Percentiles rank a stretch among this genome's conserved stretches.
Evolutionary conservation across 129 eudicot species (phyloP).

Genomic region (Artemisia argyi): DNA sequence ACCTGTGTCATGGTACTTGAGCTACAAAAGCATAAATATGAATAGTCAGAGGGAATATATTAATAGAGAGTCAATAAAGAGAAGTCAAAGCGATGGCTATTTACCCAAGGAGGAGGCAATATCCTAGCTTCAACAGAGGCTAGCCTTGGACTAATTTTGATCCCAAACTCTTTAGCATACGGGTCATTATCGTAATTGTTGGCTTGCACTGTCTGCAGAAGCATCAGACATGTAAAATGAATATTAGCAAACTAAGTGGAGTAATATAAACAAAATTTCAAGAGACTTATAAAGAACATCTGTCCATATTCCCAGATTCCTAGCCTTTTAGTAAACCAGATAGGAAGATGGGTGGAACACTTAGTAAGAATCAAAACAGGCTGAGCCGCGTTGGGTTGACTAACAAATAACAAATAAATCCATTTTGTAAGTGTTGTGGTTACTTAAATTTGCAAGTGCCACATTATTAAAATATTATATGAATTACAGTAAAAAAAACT

Average conservation of each 20-base stretch:
- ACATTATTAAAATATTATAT: too few relatives aligned
- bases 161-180: conserved; percentile 90
- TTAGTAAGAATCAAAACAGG: not conserved
- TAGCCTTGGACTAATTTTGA: conserved; percentile 61
- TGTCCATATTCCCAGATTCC: not conserved
- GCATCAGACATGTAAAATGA: conserved; percentile 1
- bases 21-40: conserved; percentile 36
- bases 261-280: not conserved
- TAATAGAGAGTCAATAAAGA: not conserved
- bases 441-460: too few relatives aligned
- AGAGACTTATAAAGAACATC: not conserved
- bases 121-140: conserved; percentile 92
- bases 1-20: conserved; percentile 91
- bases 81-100: conserved; percentile 14
- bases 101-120: conserved; percentile 96
- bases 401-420: too few relatives aligned
- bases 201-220: conserved; percentile 68
- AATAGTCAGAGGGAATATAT: conserved; percentile 17
- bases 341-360: not conserved
- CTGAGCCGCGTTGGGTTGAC: too few relatives aligned
- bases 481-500: too few relatives aligned
- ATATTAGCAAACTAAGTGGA: not conserved
- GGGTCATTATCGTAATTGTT: conserved; percentile 71
- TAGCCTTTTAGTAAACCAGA: too few relatives aligned
- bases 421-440: too few relatives aligned